Base-by-base conservation (phyloP, 2,329 filamentous ascomycete species). In the Trichoderma sp. region DNA sequence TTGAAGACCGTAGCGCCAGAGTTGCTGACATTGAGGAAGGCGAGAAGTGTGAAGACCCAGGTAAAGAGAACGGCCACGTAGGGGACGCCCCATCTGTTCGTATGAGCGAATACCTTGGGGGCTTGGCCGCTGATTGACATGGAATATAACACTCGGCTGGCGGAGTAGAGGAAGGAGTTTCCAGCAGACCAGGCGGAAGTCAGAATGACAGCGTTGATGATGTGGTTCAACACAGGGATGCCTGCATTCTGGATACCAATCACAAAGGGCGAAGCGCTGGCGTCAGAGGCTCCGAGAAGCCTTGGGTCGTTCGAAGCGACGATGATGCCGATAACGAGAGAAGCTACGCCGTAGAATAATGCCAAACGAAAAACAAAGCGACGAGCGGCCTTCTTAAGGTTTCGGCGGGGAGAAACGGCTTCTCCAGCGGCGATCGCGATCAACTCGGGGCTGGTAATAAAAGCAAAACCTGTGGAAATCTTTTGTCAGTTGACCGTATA, bases 181-280 rank as follows among this genome's bases (percentile, higher is more conserved):
- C 84, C 86, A 7, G 87, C 87, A 1, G 86, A 88, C 83, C 86
- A 88, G 2, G 89, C 90, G 6, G 88, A 90, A 19, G 90, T 88
- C 63, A 92, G 81, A 73, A 92, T 87, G 24, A 87, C 88, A 40
- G 85, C 89, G 75, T 92, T 92, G 81, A 92, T 89, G 73, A 91
- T 84, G 71, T 86, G 87, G 73, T 90, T 87, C 2, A 92, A 84
- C 1, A 83, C 85, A 2, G 81, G 79, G 73, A 94, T 92, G 13
- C 87, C 84, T 5, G 90, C 84, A 27, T 86, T 82, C 76, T 89
- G 84, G 80, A 93, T 92, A 37, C 90, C 90, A 72, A 89, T 86
- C 62, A 89, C 87, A 78, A 89, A 88, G 1, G 89, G 89, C 37
- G 86, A 89, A 2, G 88, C 86, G 10, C 83, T 85, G 10, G 88